A percentile compares a stretch with the other conserved stretches of the same genome.
Evolutionary conservation across 768 basidiomycete species (phyloP).

Genomic region (Collybiopsis luxurians): DNA sequence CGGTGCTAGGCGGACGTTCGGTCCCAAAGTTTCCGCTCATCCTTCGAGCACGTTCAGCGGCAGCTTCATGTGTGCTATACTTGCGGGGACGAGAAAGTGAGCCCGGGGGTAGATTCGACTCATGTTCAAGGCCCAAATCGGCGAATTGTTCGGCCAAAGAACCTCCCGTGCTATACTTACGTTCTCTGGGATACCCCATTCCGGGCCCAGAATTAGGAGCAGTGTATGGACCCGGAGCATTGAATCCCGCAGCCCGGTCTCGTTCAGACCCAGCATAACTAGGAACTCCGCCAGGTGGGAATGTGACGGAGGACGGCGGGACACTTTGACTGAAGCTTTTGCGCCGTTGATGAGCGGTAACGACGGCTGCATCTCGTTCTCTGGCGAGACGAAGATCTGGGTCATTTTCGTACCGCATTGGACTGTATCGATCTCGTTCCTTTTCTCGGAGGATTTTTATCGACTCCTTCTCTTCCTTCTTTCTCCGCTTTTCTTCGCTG

Average conservation of each 20-base stretch:
- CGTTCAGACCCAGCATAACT: slow-evolving; percentile 16
- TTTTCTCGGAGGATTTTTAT: slow-evolving; percentile 48
- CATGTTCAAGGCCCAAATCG: slow-evolving; percentile 37
- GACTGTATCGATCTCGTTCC: slow-evolving; percentile 44
- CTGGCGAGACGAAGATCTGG: slow-evolving; percentile 55
- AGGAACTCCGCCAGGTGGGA: slow-evolving; percentile 25
- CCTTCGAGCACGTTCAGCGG: slow-evolving; percentile 33
- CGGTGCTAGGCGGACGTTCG: slow-evolving; percentile 15
- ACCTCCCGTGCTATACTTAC: slow-evolving; percentile 30
- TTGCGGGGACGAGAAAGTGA: slow-evolving; percentile 37
- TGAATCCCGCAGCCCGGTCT: slow-evolving; percentile 22
- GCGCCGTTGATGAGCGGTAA: slow-evolving; percentile 41
- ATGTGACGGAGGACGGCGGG: slow-evolving; percentile 21
- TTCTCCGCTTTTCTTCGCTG: slow-evolving; percentile 41
- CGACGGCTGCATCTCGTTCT: slow-evolving; percentile 44
- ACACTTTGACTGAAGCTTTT: slow-evolving; percentile 50
- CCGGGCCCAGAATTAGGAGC: slow-evolving; percentile 16
- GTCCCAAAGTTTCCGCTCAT: slow-evolving; percentile 36
- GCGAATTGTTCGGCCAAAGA: slow-evolving; percentile 37
- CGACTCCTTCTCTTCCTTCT: slow-evolving; percentile 44
- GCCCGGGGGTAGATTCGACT: slow-evolving; percentile 27
- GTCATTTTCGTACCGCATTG: slow-evolving; percentile 41
- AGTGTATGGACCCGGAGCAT: slow-evolving; percentile 20
- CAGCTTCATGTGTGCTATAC: slow-evolving; percentile 41
- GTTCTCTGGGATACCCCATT: slow-evolving; percentile 23